Evolutionary conservation across 1,139 yeast species (phyloP).

Genomic region (Ogataea hybrid): DNA sequence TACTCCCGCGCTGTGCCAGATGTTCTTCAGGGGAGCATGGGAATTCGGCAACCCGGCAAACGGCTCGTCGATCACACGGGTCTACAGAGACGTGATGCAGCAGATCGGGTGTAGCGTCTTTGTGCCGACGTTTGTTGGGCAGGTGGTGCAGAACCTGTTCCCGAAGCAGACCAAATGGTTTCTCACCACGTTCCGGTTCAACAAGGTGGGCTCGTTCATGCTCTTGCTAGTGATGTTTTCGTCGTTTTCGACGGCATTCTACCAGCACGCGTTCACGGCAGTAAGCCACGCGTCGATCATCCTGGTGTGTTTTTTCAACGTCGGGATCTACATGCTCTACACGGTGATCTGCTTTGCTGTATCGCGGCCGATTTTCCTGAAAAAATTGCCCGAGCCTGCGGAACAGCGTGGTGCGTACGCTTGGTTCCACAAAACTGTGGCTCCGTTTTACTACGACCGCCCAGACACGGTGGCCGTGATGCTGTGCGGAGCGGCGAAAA

Average conservation of each 20-base stretch:
- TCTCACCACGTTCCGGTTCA: conserved; percentile 55
- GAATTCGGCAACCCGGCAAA: conserved; percentile 79
- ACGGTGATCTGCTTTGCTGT: conserved; percentile 56
- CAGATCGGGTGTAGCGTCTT: conserved; percentile 82
- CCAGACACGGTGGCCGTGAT: conserved; percentile 74
- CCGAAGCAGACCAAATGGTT: conserved; percentile 65
- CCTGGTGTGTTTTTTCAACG: conserved; percentile 75
- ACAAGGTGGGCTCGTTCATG: conserved; percentile 77
- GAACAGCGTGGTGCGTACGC: conserved; percentile 41
- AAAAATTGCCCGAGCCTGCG: conserved; percentile 42
- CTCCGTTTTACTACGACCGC: conserved; percentile 69
- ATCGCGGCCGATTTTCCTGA: conserved; percentile 60
- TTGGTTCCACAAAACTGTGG: conserved; percentile 40
- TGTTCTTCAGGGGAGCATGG: conserved; percentile 62
- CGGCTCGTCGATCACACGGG: conserved; percentile 48
- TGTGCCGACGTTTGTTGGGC: conserved; percentile 87
- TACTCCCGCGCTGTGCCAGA: conserved; percentile 79
- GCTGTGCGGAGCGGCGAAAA: conserved; percentile 91
- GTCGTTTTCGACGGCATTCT: conserved; percentile 86
- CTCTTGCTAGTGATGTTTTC: conserved; percentile 77
- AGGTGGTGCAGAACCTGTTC: conserved; percentile 65
- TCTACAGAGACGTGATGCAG: conserved; percentile 76
- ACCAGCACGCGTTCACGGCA: conserved; percentile 71
- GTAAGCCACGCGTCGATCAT: conserved; percentile 61
- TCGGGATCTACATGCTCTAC: conserved; percentile 74